Evolutionary conservation across 345 rosid species (phyloP), one percentile per base, ranked within the genome.

Genomic region (Eucalyptus pauciflora): DNA sequence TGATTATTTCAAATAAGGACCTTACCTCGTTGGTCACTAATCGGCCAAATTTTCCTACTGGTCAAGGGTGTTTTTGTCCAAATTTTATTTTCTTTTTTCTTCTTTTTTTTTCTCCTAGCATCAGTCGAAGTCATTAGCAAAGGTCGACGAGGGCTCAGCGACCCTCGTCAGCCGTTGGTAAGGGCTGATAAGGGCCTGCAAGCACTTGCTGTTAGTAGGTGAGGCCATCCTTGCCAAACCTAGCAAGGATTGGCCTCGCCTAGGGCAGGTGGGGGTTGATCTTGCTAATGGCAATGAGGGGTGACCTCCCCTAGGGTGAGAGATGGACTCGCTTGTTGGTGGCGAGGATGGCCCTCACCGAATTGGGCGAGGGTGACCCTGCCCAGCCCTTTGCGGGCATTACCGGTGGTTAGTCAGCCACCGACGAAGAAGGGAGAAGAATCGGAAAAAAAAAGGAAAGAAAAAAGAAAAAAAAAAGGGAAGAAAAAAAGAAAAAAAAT

Each of bases 121-220:
- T 52, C 0, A 0, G 0, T 52, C 0, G 2, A 52, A 4, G 24
- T 52, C 0, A 0, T 52, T 52, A 3, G 2, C 24, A 52, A 52
- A 52, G 9, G 56, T 3, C 0, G 0, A 3, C 3, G 4, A 52
- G 10, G 24, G 56, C 22, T 51, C 2, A 1, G 2, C 0, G 4
- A 51, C 1, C 22, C 56, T 51, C 0, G 0, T 3, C 0, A 0
- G 4, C 2, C 0, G 1, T 1, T 17, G 0, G 56, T 18, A 18
- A 18, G 56, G 56, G 24, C 0, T 0, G 0, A 52, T 0, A 10
- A 7, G 56, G 56, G 2, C 56, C 0, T 17, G 1, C 56, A 52
- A 52, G 24, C 24, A 52, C 24, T 52, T 0, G 2, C 0, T 52
- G 0, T 52, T 52, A 52, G 56, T 2, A 52, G 0, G 4, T 17